These are phyloP conservation scores for Helminthosporium solani DNA, from an alignment of 2,329 filamentous ascomycete genomes.

Conservation along the genomic window DNA sequence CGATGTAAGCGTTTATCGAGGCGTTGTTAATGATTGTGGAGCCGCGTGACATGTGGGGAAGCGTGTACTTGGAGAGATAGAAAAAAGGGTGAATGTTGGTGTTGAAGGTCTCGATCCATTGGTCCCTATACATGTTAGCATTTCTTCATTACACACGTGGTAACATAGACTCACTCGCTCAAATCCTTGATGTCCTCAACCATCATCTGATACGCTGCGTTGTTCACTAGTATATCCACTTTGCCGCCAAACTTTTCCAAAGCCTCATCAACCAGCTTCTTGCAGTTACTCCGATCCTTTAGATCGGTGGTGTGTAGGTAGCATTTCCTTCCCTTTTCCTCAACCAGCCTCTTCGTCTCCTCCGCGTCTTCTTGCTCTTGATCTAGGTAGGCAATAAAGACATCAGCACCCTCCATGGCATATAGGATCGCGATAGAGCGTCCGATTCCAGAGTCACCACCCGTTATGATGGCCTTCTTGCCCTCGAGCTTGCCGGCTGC, in stretches of 20 bases:
- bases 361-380: conserved; percentile 75
- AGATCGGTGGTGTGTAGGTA: conserved; percentile 66
- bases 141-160: background rate
- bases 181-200: conserved; percentile 69
- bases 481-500: conserved; percentile 73
- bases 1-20: conserved; percentile 80
- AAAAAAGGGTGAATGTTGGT: conserved; percentile 83
- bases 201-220: conserved; percentile 73
- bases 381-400: conserved; percentile 70
- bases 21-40: conserved; percentile 82
- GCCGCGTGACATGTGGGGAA: conserved; percentile 74
- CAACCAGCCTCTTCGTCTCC: conserved; percentile 69
- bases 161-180: conserved; percentile 59
- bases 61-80: conserved; percentile 74
- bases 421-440: conserved; percentile 74
- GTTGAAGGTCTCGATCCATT: conserved; percentile 78
- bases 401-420: conserved; percentile 77
- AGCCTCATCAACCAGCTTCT: conserved; percentile 67
- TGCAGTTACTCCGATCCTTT: conserved; percentile 65
- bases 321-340: conserved; percentile 66
- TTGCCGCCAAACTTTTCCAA: conserved; percentile 61
- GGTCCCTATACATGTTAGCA: conserved; percentile 54
- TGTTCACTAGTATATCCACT: conserved; percentile 75
- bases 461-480: conserved; percentile 76
- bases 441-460: conserved; percentile 78